phyloP scores from a whole-genome alignment of 2,329 filamentous ascomycete species.

The Cladorrhinum sp. region DNA sequence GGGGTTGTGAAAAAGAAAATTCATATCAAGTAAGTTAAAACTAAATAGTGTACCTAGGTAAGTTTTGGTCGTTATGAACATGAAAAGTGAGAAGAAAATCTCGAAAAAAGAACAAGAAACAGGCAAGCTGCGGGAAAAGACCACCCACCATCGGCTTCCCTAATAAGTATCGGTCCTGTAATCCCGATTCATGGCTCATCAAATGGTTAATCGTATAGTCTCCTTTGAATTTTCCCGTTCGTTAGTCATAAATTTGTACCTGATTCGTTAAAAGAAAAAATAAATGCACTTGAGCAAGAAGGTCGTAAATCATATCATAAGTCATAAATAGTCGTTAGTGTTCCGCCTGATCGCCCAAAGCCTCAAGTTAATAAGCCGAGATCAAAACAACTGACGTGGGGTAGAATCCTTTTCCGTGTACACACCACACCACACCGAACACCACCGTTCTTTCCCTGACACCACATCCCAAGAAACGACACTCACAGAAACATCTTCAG shows the following conservation, averaged over 20 bases:
- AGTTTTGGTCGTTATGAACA: background rate
- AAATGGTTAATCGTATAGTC: conserved; percentile 10
- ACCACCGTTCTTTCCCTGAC: background rate
- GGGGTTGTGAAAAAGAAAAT: background rate
- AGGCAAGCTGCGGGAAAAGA: background rate
- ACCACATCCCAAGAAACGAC: background rate
- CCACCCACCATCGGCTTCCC: too few relatives aligned
- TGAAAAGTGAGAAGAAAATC: background rate
- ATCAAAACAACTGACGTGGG: background rate
- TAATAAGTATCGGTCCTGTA: background rate
- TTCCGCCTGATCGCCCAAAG: background rate
- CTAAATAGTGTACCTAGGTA: background rate
- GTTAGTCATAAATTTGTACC: conserved; percentile 17
- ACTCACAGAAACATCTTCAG: conserved; percentile 4
- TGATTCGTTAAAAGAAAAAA: conserved; percentile 2
- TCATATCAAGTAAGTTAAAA: background rate
- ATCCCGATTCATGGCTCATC: conserved; percentile 7
- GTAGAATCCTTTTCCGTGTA: background rate
- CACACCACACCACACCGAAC: background rate
- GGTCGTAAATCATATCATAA: background rate
- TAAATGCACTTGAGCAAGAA: background rate
- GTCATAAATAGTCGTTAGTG: background rate
- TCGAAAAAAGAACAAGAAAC: background rate
- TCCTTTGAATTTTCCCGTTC: conserved; percentile 2
- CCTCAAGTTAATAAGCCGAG: background rate